Evolutionary conservation across 73 alveolate species (phyloP).

Genomic region (Paramecium tetraurelia): DNA sequence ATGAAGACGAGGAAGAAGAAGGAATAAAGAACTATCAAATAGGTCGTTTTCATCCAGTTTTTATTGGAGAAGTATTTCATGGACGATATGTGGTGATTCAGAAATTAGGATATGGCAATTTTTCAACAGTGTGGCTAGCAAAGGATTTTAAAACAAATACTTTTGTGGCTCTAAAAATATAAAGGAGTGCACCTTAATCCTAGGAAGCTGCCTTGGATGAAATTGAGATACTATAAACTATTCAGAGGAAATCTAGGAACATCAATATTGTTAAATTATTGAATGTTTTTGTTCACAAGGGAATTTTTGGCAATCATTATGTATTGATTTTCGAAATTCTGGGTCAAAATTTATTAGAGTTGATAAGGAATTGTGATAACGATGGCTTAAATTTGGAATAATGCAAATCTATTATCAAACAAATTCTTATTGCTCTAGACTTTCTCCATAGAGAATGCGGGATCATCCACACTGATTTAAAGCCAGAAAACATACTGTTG

Average conservation of each 20-base stretch:
- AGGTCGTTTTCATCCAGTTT: slow-evolving; percentile 63
- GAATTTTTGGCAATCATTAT: slow-evolving; percentile 75
- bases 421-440: slow-evolving; percentile 71
- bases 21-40: background rate
- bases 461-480: slow-evolving; percentile 73
- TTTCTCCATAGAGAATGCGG: slow-evolving; percentile 69
- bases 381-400: slow-evolving; percentile 63
- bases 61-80: slow-evolving; percentile 62
- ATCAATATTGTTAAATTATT: slow-evolving; percentile 48
- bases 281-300: slow-evolving; percentile 69
- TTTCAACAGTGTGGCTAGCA: slow-evolving; percentile 84
- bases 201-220: slow-evolving; percentile 6
- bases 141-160: slow-evolving; percentile 61
- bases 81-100: slow-evolving; percentile 53
- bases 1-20: slow-evolving; percentile 13
- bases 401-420: slow-evolving; percentile 55
- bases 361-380: slow-evolving; percentile 68
- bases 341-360: slow-evolving; percentile 72
- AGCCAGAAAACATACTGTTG: slow-evolving; percentile 72
- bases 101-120: slow-evolving; percentile 81
- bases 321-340: slow-evolving; percentile 76
- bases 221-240: background rate
- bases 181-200: background rate
- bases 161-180: slow-evolving; percentile 15
- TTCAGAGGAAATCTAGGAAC: background rate